Evolutionary conservation across 371 early-diverging fungal species (phyloP), one percentile per base, ranked within the genome.

Genomic region (Fennellomyces sp.): DNA sequence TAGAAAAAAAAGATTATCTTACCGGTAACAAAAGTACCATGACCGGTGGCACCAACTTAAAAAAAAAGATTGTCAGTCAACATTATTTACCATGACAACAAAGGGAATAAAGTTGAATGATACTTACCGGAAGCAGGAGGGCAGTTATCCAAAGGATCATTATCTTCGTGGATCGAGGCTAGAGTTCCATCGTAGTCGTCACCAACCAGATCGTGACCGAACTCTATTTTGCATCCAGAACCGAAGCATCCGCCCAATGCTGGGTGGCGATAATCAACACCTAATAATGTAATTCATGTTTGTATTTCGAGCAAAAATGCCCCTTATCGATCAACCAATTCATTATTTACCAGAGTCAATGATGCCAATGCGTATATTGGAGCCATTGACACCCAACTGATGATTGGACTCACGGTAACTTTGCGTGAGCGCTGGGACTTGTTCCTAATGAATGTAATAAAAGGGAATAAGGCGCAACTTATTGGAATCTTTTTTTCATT

Each of bases 181-280:
- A 29, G 31, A 0, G 52, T 47, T 13, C 78, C 78, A 58, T 72
- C 49, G 38, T 69, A 80, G n/a, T 52, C 63, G 38, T 84, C 82
- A 17, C 86, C 84, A 17, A 84, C 85, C 25, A 89, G 68, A 67
- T 91, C 90, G 57, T 82, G 80, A 17, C 91, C 91, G 41, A 76
- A 80, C 25, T 65, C 72, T 35, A 89, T 73, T 63, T 83, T 84
- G 15, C 52, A 52, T 7, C 52, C 52, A 7, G 30, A 31, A 31
- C 52, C 52, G 11, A 52, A 52, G 10, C 52, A 52, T 29, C 21
- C 33, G 31, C 52, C 52, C n/a, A 52, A 21, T 19, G 52, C 52
- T 10, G 52, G 52, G 13, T 52, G 52, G 23, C 52, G 52, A 33
- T 52, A 52, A 52, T 52, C 52, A 7, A 52, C 23, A 52, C 52